Base-by-base conservation (phyloP, 1,139 yeast species). In the Yamadazyma triangularis region DNA sequence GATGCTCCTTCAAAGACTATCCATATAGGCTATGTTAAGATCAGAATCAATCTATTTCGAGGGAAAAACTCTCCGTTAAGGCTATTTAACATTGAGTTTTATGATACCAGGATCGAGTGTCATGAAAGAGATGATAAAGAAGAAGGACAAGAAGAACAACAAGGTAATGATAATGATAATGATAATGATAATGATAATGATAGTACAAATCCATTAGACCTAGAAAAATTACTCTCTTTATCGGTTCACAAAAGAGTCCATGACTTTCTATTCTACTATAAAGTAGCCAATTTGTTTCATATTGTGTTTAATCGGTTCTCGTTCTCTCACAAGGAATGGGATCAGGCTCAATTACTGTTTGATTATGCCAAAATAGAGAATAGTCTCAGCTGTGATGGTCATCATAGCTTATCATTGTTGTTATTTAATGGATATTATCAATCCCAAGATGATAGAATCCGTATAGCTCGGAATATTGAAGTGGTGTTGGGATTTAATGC, bases 321-420 rank as follows among this genome's bases (percentile, higher is more conserved):
- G 2, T 27, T 62, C 5, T 27, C 18, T 20, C 31, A 39, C 21
- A 31, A 21, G 10, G 24, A 33, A 13, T 33, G 35, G 18, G 25
- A 33, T n/a, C 25, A 36, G 15, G 29, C 39, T 11, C 26, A 26
- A 15, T 26, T 42, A 13, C 36, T 37, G 19, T 30, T 58, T 15
- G 72, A 65, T 30, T 64, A 56, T 34, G 38, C 51, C 16, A 50
- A 63, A 29, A 28, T 65, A 9, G 68, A 63, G 35, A 47, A 48
- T 22, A 27, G 41, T 8, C 39, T 51, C 18, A 28, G 39, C 13
- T 31, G 36, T 12, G 46, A 51, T 21, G 58, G 56, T 4, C 41
- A 42, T 14, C 42, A 51, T 23, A 41, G 47, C 10, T 33, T 63
- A 23, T 40, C 51, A 1, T 23, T 57, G n/a, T 47, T 59, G 6